These are phyloP conservation scores for Hirschioporus abietinus DNA, from an alignment of 768 basidiomycete genomes.

Conservation along the genomic window DNA sequence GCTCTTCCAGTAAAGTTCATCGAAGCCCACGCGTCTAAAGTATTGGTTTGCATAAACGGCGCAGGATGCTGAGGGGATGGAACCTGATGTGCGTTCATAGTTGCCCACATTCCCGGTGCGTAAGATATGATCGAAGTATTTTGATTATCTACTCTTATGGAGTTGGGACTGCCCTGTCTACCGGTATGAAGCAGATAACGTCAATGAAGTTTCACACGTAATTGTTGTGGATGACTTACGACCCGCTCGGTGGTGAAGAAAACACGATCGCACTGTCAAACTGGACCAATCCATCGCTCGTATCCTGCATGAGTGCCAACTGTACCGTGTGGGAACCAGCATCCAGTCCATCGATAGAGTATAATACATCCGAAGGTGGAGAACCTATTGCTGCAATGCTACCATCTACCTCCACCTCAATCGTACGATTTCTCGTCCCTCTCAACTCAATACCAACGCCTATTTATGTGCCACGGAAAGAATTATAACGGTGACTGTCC, in stretches of 20 bases:
- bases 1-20: conserved; percentile 10
- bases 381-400: background rate
- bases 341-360: background rate
- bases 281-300: conserved; percentile 10
- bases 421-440: conserved; percentile 12
- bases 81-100: conserved; percentile 7
- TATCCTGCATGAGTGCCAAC: conserved; percentile 7
- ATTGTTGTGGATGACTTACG: background rate
- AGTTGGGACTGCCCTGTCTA: background rate
- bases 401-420: conserved; percentile 11
- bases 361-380: conserved; percentile 8
- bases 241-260: conserved; percentile 6
- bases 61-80: conserved; percentile 11
- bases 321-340: conserved; percentile 11
- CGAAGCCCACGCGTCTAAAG: conserved; percentile 7
- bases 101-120: conserved; percentile 10
- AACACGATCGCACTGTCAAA: conserved; percentile 11
- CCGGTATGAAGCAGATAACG: too few relatives aligned
- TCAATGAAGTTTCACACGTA: too few relatives aligned
- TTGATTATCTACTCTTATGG: conserved; percentile 7
- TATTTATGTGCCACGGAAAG: background rate
- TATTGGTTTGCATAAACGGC: conserved; percentile 6
- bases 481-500: background rate
- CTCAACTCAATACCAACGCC: conserved; percentile 11
- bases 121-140: conserved; percentile 15